Percentiles rank a stretch among this genome's conserved stretches.
Evolutionary conservation across 2,329 filamentous ascomycete genomes (phyloP).

Genomic region (Phialemonium atrogriseum): DNA sequence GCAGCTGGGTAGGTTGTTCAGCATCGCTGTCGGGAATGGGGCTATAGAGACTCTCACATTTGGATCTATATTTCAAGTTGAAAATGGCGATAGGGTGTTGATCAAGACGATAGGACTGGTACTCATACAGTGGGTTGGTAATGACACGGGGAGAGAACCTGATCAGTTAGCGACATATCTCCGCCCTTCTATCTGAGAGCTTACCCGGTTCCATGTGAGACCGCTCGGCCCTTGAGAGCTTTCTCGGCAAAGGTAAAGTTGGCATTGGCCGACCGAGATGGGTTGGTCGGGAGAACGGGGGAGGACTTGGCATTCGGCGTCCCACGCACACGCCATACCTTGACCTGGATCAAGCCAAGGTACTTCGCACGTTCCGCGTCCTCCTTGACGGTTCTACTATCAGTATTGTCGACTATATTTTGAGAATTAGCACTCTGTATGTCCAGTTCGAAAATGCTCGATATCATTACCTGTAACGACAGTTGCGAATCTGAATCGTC

Average conservation of each 20-base stretch:
- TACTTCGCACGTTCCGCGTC: neutral
- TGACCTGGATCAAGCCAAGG: neutral
- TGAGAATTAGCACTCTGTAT: neutral
- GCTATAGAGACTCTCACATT: neutral
- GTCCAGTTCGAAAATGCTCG: neutral
- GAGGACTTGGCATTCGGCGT: too few species aligned
- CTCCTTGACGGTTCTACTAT: neutral
- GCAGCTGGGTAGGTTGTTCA: neutral
- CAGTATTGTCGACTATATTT: neutral
- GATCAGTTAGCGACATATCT: neutral
- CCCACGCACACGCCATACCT: neutral
- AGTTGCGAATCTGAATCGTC: neutral
- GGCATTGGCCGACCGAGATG: neutral
- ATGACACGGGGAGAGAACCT: too few species aligned
- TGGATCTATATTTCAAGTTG: constrained; percentile 1
- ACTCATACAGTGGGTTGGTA: too few species aligned
- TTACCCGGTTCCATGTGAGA: constrained; percentile 1
- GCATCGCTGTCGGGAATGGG: neutral
- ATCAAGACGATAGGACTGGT: too few species aligned
- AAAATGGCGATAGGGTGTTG: constrained; percentile 1
- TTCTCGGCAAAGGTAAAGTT: neutral
- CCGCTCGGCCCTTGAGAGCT: constrained; percentile 1
- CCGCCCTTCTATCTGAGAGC: too few species aligned
- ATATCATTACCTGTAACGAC: neutral
- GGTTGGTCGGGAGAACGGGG: too few species aligned